A percentile compares a stretch with the other conserved stretches of the same genome.
phyloP scores from a whole-genome alignment of 495 filamentous ascomycete species.

The Gamarada debralockiae region DNA sequence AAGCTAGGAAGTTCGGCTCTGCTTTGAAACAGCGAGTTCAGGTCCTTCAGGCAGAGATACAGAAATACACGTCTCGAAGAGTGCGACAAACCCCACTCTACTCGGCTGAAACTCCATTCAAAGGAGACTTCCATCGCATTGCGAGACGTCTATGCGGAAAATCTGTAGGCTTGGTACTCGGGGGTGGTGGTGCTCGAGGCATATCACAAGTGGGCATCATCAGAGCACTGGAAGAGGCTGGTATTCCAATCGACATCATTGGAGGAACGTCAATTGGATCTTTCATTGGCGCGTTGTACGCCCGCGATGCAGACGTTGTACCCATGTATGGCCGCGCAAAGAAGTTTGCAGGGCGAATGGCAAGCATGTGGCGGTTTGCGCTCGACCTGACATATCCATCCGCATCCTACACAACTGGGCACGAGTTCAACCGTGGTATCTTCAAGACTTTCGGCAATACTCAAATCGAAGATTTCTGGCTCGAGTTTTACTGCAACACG shows the following conservation, averaged over 20 bases:
- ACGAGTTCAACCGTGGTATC: slow-evolving; percentile 98
- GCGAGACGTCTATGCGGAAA: slow-evolving; percentile 90
- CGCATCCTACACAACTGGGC: slow-evolving; percentile 91
- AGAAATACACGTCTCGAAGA: slow-evolving; percentile 89
- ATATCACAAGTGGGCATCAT: slow-evolving; percentile 92
- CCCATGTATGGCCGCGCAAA: slow-evolving; percentile 95
- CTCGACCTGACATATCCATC: slow-evolving; percentile 94
- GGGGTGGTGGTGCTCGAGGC: slow-evolving; percentile 88
- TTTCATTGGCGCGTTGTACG: slow-evolving; percentile 94
- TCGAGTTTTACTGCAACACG: slow-evolving; percentile 98
- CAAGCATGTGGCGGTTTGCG: slow-evolving; percentile 94
- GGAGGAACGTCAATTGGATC: slow-evolving; percentile 98
- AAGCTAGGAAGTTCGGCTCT: slow-evolving; percentile 73
- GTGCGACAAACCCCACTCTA: slow-evolving; percentile 86
- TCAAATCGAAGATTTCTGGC: slow-evolving; percentile 98
- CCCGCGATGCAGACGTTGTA: slow-evolving; percentile 92
- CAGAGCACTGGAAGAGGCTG: slow-evolving; percentile 90
- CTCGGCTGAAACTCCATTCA: slow-evolving; percentile 86
- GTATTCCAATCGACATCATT: slow-evolving; percentile 93
- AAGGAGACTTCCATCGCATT: slow-evolving; percentile 93
- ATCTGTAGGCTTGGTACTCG: slow-evolving; percentile 89
- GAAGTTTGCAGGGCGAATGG: slow-evolving; percentile 96
- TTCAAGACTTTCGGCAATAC: slow-evolving; percentile 97
- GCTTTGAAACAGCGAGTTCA: slow-evolving; percentile 91
- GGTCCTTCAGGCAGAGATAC: slow-evolving; percentile 91